Base-by-base conservation (phyloP, 441 rosid genomes). In the Flueggea neowawraea region DNA sequence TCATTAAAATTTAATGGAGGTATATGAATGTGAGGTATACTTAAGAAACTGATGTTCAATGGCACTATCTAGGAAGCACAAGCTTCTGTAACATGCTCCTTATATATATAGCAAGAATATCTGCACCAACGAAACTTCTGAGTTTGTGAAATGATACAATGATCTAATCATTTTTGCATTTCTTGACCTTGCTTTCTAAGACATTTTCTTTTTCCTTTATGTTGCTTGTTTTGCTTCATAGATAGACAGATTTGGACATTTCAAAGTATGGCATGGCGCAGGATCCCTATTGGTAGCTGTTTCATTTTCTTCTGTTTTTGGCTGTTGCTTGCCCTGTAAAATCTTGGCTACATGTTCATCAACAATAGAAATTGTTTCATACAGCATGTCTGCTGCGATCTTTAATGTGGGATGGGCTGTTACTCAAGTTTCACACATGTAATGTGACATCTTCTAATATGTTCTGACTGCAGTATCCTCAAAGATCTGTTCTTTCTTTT, bases 391-490 rank as follows among this genome's bases (percentile, higher is more conserved):
- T 75, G 97, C 97, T 55, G 97, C 96, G 62, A 88, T 95, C 68
- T 95, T 95, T 78, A 95, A 95, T 76, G 72, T 91, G 57, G 99
- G 99, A 48, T 95, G 97, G 97, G 99, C 97, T 47, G 96, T 94
- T 69, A 83, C 99, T 73, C 99, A 95, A 65, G 99, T 95, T 79
- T 91, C 99, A 32, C 97, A 95, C 79, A 95, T 95, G 99, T 95
- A 89, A 80, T 67, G 56, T 55, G 12, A 43, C 3, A 11, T 6
- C 45, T 43, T 43, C 28, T 22, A 22, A 22, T 22, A 22, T 22
- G 28, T 22, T 22, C 28, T 22, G 28, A 22, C 28, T 22, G 28
- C 28, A 22, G 28, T 22, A 22, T 22, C 28, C 28, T 22, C 28
- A 22, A 22, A 22, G 28, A 22, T 22, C 2, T 22, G 1, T 22